Evolutionary conservation across 345 rosid species (phyloP), one percentile per base, ranked within the genome.

Genomic region (Eucalyptus guilfoylei): DNA sequence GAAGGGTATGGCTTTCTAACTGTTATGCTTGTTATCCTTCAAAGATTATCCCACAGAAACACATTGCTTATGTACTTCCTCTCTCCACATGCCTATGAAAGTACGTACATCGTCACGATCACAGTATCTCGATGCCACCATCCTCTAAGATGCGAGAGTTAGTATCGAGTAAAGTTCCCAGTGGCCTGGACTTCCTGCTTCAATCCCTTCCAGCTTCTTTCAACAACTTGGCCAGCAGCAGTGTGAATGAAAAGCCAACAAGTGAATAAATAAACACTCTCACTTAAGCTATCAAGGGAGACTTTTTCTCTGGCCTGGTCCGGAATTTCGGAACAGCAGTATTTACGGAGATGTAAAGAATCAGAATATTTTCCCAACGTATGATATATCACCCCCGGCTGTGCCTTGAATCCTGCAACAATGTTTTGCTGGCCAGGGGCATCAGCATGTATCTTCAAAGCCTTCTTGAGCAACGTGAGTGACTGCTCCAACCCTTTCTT

Each of bases 381-480:
- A 87, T 95, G 96, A 90, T 92, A 92, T 88, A 97, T 92, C 87
- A 97, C 98, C 54, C 99, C 99, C 92, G 96, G 94, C 90, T 97
- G 98, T 28, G 99, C 97, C 91, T 97, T 99, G 30, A 97, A 94
- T 87, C 99, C 99, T 32, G 99, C 98, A 87, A 95, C 83, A 19
- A 96, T 96, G 89, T 94, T 92, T 87, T 93, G 96, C 85, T 94
- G 96, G 40, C 98, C 96, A 23, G 94, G 96, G 23, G 93, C 90
- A 32, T 93, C 92, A 6, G 91, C 92, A 47, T 93, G 95, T 44
- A 95, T 91, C 93, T 93, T 95, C 90, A 95, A 92, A 6, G 98
- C 98, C 86, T 94, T 93, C 85, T 93, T 95, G 11, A 98, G 94
- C 86, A 97, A 85, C 92, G 92, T 96, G 26, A 96, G 90, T 64